These are phyloP conservation scores for Fusarium mangiferae DNA, from an alignment of 2,329 filamentous ascomycete genomes.

Conservation along the genomic window DNA sequence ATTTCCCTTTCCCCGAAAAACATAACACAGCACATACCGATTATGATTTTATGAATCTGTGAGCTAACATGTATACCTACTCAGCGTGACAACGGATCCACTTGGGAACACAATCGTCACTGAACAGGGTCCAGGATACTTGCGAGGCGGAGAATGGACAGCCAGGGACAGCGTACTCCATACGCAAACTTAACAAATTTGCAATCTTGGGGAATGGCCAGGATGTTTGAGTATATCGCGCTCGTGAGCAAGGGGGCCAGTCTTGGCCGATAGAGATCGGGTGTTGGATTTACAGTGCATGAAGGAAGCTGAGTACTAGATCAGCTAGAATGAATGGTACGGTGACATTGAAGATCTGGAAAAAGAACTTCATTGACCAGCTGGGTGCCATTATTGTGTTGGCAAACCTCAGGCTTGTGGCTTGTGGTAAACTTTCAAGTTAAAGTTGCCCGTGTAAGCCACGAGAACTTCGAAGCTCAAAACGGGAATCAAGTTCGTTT, in stretches of 20 bases:
- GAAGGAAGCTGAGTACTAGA: conserved; percentile 3
- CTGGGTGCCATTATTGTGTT: background rate
- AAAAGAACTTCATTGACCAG: background rate
- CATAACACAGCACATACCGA: background rate
- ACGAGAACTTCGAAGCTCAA: background rate
- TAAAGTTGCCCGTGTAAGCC: background rate
- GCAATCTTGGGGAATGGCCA: conserved; percentile 6
- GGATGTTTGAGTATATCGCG: conserved; percentile 9
- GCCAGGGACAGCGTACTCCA: background rate
- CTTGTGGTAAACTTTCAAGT: background rate
- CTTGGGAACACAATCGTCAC: conserved; percentile 11
- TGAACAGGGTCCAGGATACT: conserved; percentile 9
- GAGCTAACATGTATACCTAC: background rate
- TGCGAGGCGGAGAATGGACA: background rate
- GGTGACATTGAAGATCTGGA: conserved; percentile 8
- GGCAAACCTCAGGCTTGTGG: background rate
- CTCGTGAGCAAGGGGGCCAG: background rate
- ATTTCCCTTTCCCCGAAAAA: background rate
- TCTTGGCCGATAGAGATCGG: conserved; percentile 28
- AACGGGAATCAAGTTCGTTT: conserved; percentile 1
- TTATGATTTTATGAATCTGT: background rate
- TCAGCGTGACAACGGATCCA: background rate
- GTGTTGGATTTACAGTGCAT: conserved; percentile 21
- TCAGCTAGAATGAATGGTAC: conserved; percentile 21
- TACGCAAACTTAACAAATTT: conserved; percentile 2